A percentile compares a stretch with the other conserved stretches of the same genome.
phyloP scores from a whole-genome alignment of 495 filamentous ascomycete species.

The Pseudevernia furfuracea region DNA sequence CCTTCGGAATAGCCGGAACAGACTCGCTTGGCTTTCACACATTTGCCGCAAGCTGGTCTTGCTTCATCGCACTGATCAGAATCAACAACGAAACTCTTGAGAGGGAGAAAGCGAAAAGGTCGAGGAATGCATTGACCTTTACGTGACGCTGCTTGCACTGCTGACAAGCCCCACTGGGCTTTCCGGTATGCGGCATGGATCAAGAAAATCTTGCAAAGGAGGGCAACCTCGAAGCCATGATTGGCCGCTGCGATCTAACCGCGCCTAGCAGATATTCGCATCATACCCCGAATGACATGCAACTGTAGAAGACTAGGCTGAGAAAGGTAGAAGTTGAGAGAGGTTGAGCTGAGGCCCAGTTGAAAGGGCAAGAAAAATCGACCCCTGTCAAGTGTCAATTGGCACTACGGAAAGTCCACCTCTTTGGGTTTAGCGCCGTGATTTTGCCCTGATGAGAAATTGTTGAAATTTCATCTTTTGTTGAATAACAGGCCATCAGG shows the following conservation, averaged over 20 bases:
- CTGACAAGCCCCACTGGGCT: slow-evolving; percentile 23
- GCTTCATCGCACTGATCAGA: slow-evolving; percentile 23
- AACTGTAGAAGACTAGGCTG: not conserved
- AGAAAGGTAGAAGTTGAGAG: not conserved
- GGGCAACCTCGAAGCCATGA: not conserved
- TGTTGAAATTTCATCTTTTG: too few species aligned
- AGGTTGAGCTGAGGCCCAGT: not conserved
- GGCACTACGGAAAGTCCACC: slow-evolving; percentile 1
- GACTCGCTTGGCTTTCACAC: slow-evolving; percentile 16
- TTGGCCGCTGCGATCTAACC: not conserved
- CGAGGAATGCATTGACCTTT: slow-evolving; percentile 12
- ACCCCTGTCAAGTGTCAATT: not conserved
- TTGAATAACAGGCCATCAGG: too few species aligned
- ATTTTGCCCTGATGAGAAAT: too few species aligned
- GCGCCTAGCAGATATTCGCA: not conserved
- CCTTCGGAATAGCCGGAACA: slow-evolving; percentile 23
- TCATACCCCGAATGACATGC: not conserved
- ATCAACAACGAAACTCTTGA: not conserved
- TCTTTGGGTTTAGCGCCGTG: not conserved
- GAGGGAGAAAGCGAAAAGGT: too few species aligned
- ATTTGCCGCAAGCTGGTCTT: slow-evolving; percentile 22
- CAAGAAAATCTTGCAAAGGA: not conserved
- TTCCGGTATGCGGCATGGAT: slow-evolving; percentile 22
- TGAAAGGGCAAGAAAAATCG: not conserved
- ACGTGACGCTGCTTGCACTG: slow-evolving; percentile 21